Base-by-base conservation (phyloP, 495 filamentous ascomycete species). In the Lophiostoma macrostomum region DNA sequence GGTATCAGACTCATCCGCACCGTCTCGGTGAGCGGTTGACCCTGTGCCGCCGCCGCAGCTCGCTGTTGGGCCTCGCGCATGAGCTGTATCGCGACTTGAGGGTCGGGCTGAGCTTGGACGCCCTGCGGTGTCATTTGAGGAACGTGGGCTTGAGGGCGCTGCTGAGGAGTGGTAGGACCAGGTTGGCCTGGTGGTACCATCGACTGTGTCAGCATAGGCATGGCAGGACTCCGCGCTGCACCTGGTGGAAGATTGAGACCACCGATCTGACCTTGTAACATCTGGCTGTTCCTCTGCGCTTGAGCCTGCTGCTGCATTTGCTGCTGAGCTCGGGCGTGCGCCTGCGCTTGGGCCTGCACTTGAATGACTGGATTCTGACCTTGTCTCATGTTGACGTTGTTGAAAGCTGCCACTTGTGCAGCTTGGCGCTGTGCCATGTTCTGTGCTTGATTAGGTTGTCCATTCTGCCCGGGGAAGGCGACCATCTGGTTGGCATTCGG, bases 191-290 rank as follows among this genome's bases (percentile, higher is more conserved):
- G 61, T n/a, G 74, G 71, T 18, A 69, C 71, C 68, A 83, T 77
- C 0, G 80, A 78, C 40, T 77, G 76, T 31, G 80, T 85, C 31
- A 83, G 67, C 69, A 78, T 80, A 0, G 78, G 70, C 80, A 84
- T 83, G 3, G 72, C 74, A 6, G 77, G 73, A 43, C 71, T 78
- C 46, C 79, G 77, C 42, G 76, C 76, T 0, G 72, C 31, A 20
- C 75, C 69, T 36, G 75, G 73, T 24, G 70, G 65, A 14, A 64
- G 63, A 37, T 70, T 70, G 13, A 76, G 60, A 1, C 72, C 71
- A 7, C 71, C 71, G 30, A 67, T 44, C 73, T 82, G 56, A 59
- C 80, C 67, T 71, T 76, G 68, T 13, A 72, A 58, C 73, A 73
- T 30, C 39, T 43, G 71, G 70, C 75, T 73, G 4, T 67, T 68